These are phyloP conservation scores for Hypoxylon fragiforme DNA, from an alignment of 495 filamentous ascomycete species.

Conservation along the genomic window DNA sequence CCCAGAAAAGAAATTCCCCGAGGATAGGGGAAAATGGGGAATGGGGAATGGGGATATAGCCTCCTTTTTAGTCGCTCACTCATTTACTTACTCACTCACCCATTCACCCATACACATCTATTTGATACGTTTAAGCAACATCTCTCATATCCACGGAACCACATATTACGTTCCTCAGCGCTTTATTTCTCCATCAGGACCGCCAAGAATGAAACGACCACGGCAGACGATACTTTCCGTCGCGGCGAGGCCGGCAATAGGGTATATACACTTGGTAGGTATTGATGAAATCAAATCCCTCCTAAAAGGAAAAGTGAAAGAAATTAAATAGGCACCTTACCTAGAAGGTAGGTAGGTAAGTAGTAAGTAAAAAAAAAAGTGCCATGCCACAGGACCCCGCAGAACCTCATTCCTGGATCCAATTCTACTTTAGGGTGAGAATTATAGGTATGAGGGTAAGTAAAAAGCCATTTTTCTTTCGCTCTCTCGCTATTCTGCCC, in stretches of 20 bases:
- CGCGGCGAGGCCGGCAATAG: constrained; percentile 20
- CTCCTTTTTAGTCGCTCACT: constrained; percentile 33
- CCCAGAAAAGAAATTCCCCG: too few relatives aligned
- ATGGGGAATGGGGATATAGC: not conserved
- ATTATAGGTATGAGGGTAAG: not conserved
- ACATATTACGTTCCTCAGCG: constrained; percentile 13
- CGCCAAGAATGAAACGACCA: constrained; percentile 29
- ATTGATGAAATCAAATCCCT: too few relatives aligned
- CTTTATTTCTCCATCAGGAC: constrained; percentile 26
- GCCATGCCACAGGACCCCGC: constrained; percentile 15
- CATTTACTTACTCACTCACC: too few relatives aligned
- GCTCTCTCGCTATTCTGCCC: constrained; percentile 4
- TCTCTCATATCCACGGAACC: constrained; percentile 3
- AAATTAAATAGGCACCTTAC: too few relatives aligned
- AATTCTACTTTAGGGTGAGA: constrained; percentile 8
- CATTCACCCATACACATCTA: too few relatives aligned
- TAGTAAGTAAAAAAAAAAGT: not conserved
- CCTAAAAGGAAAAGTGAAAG: too few relatives aligned
- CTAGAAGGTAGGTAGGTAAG: too few relatives aligned
- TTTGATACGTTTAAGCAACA: constrained; percentile 5
- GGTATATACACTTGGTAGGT: too few relatives aligned
- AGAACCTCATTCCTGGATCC: not conserved
- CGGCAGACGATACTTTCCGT: constrained; percentile 23
- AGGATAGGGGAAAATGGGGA: not conserved
- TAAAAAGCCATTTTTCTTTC: too few relatives aligned